Conservation (phyloP, 768 basidiomycete genomes). For the Lentinula sp. region DNA sequence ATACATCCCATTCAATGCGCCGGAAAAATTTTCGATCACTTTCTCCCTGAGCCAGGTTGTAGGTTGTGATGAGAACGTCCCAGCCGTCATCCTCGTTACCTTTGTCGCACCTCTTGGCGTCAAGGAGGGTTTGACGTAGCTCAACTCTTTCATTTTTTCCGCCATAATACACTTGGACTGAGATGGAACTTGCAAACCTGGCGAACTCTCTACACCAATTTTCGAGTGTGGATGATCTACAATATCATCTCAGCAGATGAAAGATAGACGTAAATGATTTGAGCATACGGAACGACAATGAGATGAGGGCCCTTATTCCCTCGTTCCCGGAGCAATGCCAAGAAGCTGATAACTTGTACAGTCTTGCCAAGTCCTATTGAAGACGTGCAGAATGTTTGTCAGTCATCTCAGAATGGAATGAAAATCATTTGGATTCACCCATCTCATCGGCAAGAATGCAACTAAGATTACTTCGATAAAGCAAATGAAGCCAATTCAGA, state of each 20-base stretch:
- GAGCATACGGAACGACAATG: conserved; percentile 79
- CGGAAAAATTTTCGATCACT: conserved; percentile 92
- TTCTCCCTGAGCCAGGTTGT: conserved; percentile 88
- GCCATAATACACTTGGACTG: conserved; percentile 90
- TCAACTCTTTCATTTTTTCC: conserved; percentile 78
- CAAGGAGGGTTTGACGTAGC: conserved; percentile 66
- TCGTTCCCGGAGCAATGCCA: conserved; percentile 80
- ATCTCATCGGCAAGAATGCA: conserved; percentile 99
- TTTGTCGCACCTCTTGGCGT: conserved; percentile 40
- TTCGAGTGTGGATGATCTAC: conserved; percentile 90
- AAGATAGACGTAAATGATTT: conserved; percentile 1
- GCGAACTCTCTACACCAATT: conserved; percentile 98
- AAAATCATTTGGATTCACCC: conserved; percentile 51
- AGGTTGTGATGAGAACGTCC: conserved; percentile 95
- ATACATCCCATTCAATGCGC: conserved; percentile 86
- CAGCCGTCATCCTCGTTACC: conserved; percentile 51
- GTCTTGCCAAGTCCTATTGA: conserved; percentile 91
- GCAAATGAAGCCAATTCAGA: conserved; percentile 93
- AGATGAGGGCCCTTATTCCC: conserved; percentile 84
- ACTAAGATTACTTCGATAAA: conserved; percentile 75
- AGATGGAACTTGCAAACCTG: conserved; percentile 81
- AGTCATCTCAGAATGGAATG: conserved; percentile 4
- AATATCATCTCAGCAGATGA: background rate
- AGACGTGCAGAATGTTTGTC: conserved; percentile 5
- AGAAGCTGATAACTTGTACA: conserved; percentile 96